Evolutionary conservation across 192 early-diverging fungal species (phyloP), one percentile per base, ranked within the genome.

Genomic region (Coemansia sp.): DNA sequence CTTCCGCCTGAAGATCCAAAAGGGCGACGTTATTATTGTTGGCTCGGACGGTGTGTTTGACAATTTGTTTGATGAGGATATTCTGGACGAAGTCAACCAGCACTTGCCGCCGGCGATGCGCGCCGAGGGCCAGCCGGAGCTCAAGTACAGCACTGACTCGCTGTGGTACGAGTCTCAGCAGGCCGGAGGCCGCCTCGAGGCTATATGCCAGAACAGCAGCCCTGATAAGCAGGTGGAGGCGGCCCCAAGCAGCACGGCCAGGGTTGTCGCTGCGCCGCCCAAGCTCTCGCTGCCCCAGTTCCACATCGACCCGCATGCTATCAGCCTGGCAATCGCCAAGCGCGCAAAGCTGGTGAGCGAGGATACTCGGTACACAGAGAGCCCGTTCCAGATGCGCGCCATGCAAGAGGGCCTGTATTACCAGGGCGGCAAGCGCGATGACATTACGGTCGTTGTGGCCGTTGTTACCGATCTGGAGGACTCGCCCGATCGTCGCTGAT

Each of bases 41-140:
- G 98, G 91, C 20, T 89, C 91, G 2, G 98, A 99, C 77, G 96
- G 97, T 12, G 79, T 99, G 54, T 97, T 97, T 83, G 97, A 99
- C 84, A 99, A 99, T 65, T 83, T 99, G 12, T 97, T 96, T 86
- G 97, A 99, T 70, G 93, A 96, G 58, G 97, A 99, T 63, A 96
- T 99, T 73, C 73, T 99, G 37, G 96, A 97, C 17, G 90, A 94
- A 58, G 89, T 97, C 47, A 74, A 76, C 62, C 70, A 71, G 41
- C 78, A 72, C 40, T 58, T 86, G 60, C 80, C 80, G 27, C 71
- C 73, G 1, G 27, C 65, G 12, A 74, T 75, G 72, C 71, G 75
- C 25, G 72, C 77, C 0, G 69, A 64, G 35, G 74, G 78, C 20
- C 64, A 62, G 72, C 80, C 80, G 0, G 74, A 82, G 62, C 75